phyloP scores from a whole-genome alignment of 768 basidiomycete genomes.

The Sporobolomyces roseus region DNA sequence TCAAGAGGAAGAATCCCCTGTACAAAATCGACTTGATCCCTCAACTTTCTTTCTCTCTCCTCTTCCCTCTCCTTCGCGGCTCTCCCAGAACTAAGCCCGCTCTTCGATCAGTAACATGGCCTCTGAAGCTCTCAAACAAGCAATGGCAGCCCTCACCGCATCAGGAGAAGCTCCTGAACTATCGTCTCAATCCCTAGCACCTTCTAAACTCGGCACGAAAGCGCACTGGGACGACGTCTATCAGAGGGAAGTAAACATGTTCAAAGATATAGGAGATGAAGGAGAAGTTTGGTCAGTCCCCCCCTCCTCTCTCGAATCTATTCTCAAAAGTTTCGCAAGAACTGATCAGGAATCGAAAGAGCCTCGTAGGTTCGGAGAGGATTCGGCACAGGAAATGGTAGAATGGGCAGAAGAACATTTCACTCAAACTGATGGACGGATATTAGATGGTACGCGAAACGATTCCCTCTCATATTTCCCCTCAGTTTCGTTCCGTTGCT shows the following conservation, averaged over 20 bases:
- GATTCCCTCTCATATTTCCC: background rate
- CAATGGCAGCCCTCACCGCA: conserved; percentile 24
- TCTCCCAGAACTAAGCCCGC: background rate
- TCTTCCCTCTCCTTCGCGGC: background rate
- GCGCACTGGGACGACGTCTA: conserved; percentile 48
- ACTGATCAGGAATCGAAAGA: background rate
- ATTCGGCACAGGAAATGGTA: conserved; percentile 51
- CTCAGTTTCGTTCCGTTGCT: background rate
- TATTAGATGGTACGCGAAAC: conserved; percentile 50
- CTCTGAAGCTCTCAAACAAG: conserved; percentile 30
- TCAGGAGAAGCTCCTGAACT: conserved; percentile 29
- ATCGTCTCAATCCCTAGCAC: conserved; percentile 37
- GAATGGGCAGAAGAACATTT: conserved; percentile 50
- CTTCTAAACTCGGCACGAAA: conserved; percentile 49
- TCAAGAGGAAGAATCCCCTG: no score
- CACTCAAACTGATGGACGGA: conserved; percentile 43
- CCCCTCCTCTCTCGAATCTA: background rate
- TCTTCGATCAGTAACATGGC: conserved; percentile 13
- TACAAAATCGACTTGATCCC: no score
- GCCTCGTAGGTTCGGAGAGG: conserved; percentile 52
- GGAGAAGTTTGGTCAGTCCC: conserved; percentile 52
- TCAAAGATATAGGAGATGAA: conserved; percentile 52
- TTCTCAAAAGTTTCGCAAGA: conserved; percentile 1
- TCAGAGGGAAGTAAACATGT: conserved; percentile 49
- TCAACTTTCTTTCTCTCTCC: background rate